A percentile compares a stretch with the other conserved stretches of the same genome.
phyloP scores from a whole-genome alignment of 768 basidiomycete species.

The Kwoniella newhampshirensis region DNA sequence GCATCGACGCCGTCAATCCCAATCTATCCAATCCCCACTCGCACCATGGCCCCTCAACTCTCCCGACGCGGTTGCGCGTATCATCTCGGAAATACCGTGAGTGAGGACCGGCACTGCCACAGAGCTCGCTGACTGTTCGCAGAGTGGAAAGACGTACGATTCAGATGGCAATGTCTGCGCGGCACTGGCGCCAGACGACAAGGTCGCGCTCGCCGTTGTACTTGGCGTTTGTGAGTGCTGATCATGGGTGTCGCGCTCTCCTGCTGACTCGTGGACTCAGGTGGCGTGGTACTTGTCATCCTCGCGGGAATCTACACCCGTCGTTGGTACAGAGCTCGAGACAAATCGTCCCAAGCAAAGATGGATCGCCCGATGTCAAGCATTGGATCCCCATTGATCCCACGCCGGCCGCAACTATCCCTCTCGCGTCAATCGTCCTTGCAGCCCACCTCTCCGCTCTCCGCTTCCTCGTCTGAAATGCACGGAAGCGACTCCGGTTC shows the following conservation, averaged over 20 bases:
- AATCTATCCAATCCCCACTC: not conserved
- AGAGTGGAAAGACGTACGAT: slow-evolving; percentile 30
- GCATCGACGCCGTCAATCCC: too few relatives aligned
- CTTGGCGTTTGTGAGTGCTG: slow-evolving; percentile 21
- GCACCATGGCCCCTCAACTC: slow-evolving; percentile 9
- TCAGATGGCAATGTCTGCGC: slow-evolving; percentile 26
- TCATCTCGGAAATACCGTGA: slow-evolving; percentile 20
- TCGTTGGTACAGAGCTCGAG: slow-evolving; percentile 1
- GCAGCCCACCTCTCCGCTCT: slow-evolving; percentile 11
- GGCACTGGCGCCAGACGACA: slow-evolving; percentile 23
- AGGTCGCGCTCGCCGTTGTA: slow-evolving; percentile 23
- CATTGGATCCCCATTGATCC: slow-evolving; percentile 24
- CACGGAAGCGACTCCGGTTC: not conserved
- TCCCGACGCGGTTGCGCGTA: slow-evolving; percentile 20
- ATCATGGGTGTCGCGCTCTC: not conserved
- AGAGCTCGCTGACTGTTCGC: not conserved
- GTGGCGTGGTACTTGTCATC: slow-evolving; percentile 15
- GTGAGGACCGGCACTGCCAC: not conserved
- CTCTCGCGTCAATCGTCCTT: slow-evolving; percentile 9
- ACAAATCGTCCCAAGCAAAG: slow-evolving; percentile 3
- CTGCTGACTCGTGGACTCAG: slow-evolving; percentile 1
- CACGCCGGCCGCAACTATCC: slow-evolving; percentile 1
- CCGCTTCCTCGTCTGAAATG: slow-evolving; percentile 12
- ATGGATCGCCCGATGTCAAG: slow-evolving; percentile 22
- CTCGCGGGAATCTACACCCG: slow-evolving; percentile 16